Evolutionary conservation across 2,329 filamentous ascomycete genomes (phyloP), one percentile per base, ranked within the genome.

Genomic region (Cladobotryum mycophilum): DNA sequence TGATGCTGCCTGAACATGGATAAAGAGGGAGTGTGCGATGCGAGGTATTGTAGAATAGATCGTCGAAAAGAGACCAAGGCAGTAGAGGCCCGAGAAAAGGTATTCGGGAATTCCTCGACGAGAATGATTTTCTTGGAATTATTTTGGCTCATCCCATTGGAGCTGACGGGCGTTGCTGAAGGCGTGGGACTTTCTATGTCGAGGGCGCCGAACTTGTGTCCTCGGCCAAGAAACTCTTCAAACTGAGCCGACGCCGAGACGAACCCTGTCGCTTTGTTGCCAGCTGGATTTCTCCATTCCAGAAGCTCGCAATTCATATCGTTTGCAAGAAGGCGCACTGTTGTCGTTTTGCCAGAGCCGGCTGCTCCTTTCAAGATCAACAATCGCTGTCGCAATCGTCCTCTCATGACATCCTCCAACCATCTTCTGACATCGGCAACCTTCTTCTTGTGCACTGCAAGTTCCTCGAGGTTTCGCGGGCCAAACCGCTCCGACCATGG

Each of bases 361-460:
- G 93, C 91, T 34, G 90, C 84, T 11, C 93, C 93, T 67, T 95
- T 96, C 41, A 99, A 74, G 25, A 99, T 76, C 51, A 96, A 77
- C 51, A 96, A 64, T 53, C 87, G 80, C 73, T 95, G 83, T 53
- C 80, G 75, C 66, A 80, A 69, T 36, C 74, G 73, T 14, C 88
- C 87, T 22, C 69, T 67, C 55, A 89, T 79, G 15, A 89, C 88
- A 62, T 85, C 81, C 41, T 87, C 81, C 34, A 99, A 72, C 91
- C 93, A 97, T 52, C 72, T 76, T 52, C 84, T 81, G 42, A 97
- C 91, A 69, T 97, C 91, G 2, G 81, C 71, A 5, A 97, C 88
- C 67, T 99, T 99, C 60, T 82, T 93, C 73, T 95, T 96, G 67
- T 99, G 91, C 15, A 99, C 92, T 0, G 87, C 92, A 42, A 99